These are phyloP conservation scores for Cordyceps cicadae DNA, from an alignment of 2,329 filamentous ascomycete species.

Conservation along the genomic window DNA sequence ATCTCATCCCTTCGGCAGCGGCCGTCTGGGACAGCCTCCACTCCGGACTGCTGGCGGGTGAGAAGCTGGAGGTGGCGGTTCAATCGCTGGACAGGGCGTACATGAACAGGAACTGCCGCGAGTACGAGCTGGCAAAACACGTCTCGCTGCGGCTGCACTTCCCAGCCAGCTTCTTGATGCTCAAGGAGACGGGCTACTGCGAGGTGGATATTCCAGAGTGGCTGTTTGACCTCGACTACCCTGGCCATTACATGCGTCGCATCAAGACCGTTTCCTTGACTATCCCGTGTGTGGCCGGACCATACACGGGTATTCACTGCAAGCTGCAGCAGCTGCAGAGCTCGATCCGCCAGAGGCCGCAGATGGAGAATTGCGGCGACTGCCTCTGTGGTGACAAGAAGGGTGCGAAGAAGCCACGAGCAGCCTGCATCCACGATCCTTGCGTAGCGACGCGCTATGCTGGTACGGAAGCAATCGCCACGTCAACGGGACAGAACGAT, in stretches of 20 bases:
- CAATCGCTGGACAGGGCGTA: constrained; percentile 9
- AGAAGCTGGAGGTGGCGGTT: constrained; percentile 8
- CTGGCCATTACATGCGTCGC: constrained; percentile 31
- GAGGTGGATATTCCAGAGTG: constrained; percentile 23
- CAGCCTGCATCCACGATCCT: constrained; percentile 5
- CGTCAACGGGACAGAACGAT: constrained; percentile 18
- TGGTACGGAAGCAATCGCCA: constrained; percentile 11
- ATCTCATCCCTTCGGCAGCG: not conserved
- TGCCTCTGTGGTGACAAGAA: not conserved
- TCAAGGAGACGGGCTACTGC: constrained; percentile 5
- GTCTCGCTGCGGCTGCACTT: constrained; percentile 11
- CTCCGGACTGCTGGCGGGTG: constrained; percentile 9
- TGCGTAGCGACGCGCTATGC: constrained; percentile 5
- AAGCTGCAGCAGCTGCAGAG: constrained; percentile 1
- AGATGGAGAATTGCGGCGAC: not conserved
- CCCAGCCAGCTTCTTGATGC: constrained; percentile 8
- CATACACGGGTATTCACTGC: constrained; percentile 20
- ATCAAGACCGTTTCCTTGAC: constrained; percentile 25
- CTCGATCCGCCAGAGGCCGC: constrained; percentile 1
- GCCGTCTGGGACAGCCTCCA: constrained; percentile 11
- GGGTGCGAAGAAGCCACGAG: not conserved
- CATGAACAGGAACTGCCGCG: constrained; percentile 9
- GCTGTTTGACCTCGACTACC: constrained; percentile 30
- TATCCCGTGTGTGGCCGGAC: constrained; percentile 23
- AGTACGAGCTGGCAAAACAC: constrained; percentile 12